Conservation (phyloP, 1,284 basidiomycete species). For the Apiotrichum akiyoshidainum region DNA sequence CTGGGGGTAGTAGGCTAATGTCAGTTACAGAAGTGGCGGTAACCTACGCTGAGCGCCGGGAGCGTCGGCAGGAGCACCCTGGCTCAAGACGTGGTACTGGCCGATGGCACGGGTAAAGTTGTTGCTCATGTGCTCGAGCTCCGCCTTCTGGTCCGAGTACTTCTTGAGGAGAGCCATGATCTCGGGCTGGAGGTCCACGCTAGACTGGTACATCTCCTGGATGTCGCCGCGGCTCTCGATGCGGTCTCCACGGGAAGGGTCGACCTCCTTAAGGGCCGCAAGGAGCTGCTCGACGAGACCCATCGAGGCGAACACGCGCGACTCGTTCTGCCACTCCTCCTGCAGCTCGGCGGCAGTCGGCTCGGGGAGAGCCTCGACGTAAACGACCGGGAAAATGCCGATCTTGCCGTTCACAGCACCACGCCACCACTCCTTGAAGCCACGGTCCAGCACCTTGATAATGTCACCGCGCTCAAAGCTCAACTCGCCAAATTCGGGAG, state of each 20-base stretch:
- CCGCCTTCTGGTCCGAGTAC: slow-evolving; percentile 80
- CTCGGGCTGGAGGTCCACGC: slow-evolving; percentile 84
- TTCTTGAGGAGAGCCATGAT: slow-evolving; percentile 96
- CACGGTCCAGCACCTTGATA: slow-evolving; percentile 92
- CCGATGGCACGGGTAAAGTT: slow-evolving; percentile 49
- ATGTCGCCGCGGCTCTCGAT: slow-evolving; percentile 93
- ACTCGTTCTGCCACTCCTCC: slow-evolving; percentile 83
- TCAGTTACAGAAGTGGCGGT: not conserved
- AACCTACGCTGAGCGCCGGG: slow-evolving; percentile 11
- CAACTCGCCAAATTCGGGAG: slow-evolving; percentile 85
- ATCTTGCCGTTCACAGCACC: slow-evolving; percentile 88
- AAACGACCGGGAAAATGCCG: slow-evolving; percentile 98
- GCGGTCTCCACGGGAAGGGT: slow-evolving; percentile 70
- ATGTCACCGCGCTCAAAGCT: slow-evolving; percentile 90
- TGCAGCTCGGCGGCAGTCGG: slow-evolving; percentile 74
- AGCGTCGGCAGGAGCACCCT: slow-evolving; percentile 8
- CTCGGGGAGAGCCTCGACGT: slow-evolving; percentile 89
- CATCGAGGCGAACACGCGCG: slow-evolving; percentile 59
- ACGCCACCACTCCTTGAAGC: slow-evolving; percentile 98
- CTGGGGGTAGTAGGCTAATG: slow-evolving; percentile 8
- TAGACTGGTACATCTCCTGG: slow-evolving; percentile 83
- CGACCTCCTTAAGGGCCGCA: slow-evolving; percentile 71
- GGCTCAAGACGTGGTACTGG: slow-evolving; percentile 46
- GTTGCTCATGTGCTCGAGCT: slow-evolving; percentile 52
- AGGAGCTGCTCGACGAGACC: slow-evolving; percentile 83